A percentile compares a stretch with the other conserved stretches of the same genome.
These are phyloP conservation scores for Penicillium daleae DNA, from an alignment of 495 filamentous ascomycete genomes.

Conservation along the genomic window DNA sequence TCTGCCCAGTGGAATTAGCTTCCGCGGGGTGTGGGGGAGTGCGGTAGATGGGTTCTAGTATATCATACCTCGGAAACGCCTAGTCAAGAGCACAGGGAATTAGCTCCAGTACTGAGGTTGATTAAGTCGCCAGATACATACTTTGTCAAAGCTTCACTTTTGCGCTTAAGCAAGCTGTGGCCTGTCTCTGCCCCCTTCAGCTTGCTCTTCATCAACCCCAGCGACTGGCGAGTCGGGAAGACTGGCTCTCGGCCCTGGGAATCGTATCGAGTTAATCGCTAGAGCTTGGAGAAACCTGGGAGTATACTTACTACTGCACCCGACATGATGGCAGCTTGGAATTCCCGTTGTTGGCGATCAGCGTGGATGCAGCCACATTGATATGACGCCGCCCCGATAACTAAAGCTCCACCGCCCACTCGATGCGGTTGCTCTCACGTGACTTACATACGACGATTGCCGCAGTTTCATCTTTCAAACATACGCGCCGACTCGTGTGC, in stretches of 20 bases:
- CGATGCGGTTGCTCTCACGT: conserved; percentile 36
- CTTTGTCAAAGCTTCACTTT: conserved; percentile 93
- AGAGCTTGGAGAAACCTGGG: background rate
- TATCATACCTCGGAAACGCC: conserved; percentile 80
- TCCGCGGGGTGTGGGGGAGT: conserved; percentile 27
- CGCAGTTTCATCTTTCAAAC: conserved; percentile 26
- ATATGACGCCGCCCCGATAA: conserved; percentile 39
- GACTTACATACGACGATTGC: conserved; percentile 34
- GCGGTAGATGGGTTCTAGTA: conserved; percentile 10
- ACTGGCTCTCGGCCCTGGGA: conserved; percentile 74
- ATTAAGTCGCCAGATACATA: conserved; percentile 37
- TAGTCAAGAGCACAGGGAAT: conserved; percentile 34
- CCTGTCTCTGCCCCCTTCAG: conserved; percentile 94
- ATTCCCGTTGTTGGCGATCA: conserved; percentile 22
- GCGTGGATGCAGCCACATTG: conserved; percentile 32
- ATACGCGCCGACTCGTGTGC: conserved; percentile 34
- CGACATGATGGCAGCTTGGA: conserved; percentile 50
- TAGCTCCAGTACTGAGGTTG: conserved; percentile 10
- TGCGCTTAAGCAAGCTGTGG: conserved; percentile 85
- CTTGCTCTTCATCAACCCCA: conserved; percentile 97
- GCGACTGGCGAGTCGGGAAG: conserved; percentile 96
- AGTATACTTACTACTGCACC: conserved; percentile 55
- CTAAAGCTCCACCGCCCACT: conserved; percentile 33
- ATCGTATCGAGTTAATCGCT: conserved; percentile 11
- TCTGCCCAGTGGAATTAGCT: conserved; percentile 57